Evolutionary conservation across 331 rosid genomes (phyloP).

Genomic region (Pyracantha coccinea): DNA sequence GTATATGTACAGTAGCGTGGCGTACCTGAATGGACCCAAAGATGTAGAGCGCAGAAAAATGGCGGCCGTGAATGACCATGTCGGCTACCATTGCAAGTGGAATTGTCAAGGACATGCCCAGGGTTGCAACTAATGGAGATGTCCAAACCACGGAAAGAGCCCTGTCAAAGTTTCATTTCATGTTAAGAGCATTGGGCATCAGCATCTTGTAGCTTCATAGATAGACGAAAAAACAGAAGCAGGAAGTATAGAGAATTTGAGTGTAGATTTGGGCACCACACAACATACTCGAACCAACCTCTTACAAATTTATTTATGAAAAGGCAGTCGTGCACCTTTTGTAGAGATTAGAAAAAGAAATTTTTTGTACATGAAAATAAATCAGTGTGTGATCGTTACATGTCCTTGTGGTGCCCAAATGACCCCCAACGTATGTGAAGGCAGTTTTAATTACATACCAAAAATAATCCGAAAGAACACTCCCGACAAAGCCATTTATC

Average conservation of each 20-base stretch:
- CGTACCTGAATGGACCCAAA: conserved; percentile 65
- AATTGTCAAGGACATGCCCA: conserved; percentile 73
- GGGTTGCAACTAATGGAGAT: conserved; percentile 62
- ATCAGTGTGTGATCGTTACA: not conserved
- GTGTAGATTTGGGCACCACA: not conserved
- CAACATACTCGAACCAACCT: not conserved
- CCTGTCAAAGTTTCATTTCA: conserved; percentile 26
- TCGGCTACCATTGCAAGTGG: conserved; percentile 85
- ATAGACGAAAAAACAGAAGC: not conserved
- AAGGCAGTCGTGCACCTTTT: not conserved
- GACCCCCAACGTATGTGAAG: not conserved
- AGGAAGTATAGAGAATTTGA: not conserved
- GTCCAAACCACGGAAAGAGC: conserved; percentile 80
- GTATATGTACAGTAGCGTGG: not conserved
- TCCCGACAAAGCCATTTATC: conserved; percentile 51
- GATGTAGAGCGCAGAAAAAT: conserved; percentile 45
- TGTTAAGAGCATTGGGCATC: not conserved
- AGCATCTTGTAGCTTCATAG: not conserved
- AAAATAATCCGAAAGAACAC: conserved; percentile 60
- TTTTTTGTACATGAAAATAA: not conserved
- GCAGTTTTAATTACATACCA: conserved; percentile 42
- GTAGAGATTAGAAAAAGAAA: not conserved
- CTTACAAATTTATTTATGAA: not conserved
- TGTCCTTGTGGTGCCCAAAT: not conserved
- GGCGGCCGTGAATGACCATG: conserved; percentile 55